phyloP scores from a whole-genome alignment of 2,329 filamentous ascomycete genomes.

The Madurella fahalii region DNA sequence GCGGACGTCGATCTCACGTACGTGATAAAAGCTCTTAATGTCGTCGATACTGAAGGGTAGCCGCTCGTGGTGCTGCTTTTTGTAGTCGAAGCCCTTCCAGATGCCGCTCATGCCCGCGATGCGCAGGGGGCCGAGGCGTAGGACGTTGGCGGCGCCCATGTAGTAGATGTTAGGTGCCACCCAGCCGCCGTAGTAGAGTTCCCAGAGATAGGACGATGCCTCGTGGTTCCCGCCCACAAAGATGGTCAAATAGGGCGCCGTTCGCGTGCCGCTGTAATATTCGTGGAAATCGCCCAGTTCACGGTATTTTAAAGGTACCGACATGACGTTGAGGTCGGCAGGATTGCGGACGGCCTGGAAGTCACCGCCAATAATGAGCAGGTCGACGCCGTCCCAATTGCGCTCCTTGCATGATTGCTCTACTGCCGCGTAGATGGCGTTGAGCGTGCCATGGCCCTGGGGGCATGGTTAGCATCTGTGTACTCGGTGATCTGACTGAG shows the following conservation, averaged over 20 bases:
- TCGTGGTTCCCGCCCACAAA: conserved; percentile 97
- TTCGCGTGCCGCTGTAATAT: conserved; percentile 78
- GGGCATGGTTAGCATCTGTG: conserved; percentile 21
- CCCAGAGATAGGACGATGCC: conserved; percentile 82
- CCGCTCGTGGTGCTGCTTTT: conserved; percentile 76
- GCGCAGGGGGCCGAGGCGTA: conserved; percentile 77
- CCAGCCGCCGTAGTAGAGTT: conserved; percentile 96
- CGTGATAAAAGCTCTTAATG: conserved; percentile 79
- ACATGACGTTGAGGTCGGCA: conserved; percentile 81
- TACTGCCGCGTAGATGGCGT: conserved; percentile 85
- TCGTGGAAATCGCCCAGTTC: conserved; percentile 86
- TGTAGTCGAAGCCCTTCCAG: conserved; percentile 88
- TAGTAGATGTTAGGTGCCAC: conserved; percentile 97
- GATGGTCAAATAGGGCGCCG: conserved; percentile 82
- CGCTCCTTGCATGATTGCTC: conserved; percentile 63
- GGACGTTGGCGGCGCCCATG: conserved; percentile 84
- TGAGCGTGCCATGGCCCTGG: conserved; percentile 84
- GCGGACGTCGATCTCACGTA: conserved; percentile 83
- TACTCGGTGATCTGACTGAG: neutral
- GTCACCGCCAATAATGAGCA: conserved; percentile 92
- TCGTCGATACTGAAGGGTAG: conserved; percentile 78
- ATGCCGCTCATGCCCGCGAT: conserved; percentile 92
- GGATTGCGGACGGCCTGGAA: conserved; percentile 93
- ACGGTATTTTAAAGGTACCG: conserved; percentile 84
- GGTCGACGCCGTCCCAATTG: conserved; percentile 76